These are phyloP conservation scores for Phytopythium mirpurense DNA, from an alignment of 352 stramenopile genomes.

Conservation along the genomic window DNA sequence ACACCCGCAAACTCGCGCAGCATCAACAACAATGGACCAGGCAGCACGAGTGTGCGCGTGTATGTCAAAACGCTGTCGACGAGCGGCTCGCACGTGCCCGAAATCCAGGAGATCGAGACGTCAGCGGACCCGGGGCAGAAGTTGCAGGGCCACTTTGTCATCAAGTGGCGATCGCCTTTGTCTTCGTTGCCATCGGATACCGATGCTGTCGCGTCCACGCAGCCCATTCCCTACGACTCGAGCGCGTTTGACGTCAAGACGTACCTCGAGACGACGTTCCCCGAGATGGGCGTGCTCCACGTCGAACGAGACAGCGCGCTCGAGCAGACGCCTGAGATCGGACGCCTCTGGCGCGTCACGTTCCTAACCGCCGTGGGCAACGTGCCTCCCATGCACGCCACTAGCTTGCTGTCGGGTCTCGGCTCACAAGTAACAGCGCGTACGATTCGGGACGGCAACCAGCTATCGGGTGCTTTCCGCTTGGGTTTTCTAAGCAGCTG, in stretches of 20 bases:
- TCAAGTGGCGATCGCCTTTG: conserved; percentile 22
- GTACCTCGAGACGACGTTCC: conserved; percentile 47
- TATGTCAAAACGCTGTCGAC: conserved; percentile 92
- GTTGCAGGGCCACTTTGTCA: conserved; percentile 73
- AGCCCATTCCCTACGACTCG: conserved; percentile 73
- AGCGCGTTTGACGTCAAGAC: conserved; percentile 50
- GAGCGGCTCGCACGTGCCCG: conserved; percentile 71
- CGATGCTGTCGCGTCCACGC: conserved; percentile 14
- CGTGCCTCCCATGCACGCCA: conserved; percentile 60
- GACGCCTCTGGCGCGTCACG: conserved; percentile 86
- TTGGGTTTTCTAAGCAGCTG: conserved; percentile 61
- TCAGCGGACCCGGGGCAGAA: conserved; percentile 77
- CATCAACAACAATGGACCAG: conserved; percentile 94
- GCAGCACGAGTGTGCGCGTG: conserved; percentile 85
- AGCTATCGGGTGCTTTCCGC: conserved; percentile 82
- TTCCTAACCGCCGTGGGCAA: conserved; percentile 86
- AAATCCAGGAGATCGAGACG: conserved; percentile 91
- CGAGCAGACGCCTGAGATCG: conserved; percentile 59
- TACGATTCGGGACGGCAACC: conserved; percentile 80
- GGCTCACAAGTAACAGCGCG: conserved; percentile 61
- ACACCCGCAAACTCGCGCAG: conserved; percentile 8
- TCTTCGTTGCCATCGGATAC: not conserved
- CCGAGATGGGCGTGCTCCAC: conserved; percentile 37
- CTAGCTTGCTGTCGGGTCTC: conserved; percentile 72
- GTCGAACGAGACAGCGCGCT: conserved; percentile 47